phyloP scores from a whole-genome alignment of 2,329 filamentous ascomycete genomes.

The Colletotrichum graminicola region DNA sequence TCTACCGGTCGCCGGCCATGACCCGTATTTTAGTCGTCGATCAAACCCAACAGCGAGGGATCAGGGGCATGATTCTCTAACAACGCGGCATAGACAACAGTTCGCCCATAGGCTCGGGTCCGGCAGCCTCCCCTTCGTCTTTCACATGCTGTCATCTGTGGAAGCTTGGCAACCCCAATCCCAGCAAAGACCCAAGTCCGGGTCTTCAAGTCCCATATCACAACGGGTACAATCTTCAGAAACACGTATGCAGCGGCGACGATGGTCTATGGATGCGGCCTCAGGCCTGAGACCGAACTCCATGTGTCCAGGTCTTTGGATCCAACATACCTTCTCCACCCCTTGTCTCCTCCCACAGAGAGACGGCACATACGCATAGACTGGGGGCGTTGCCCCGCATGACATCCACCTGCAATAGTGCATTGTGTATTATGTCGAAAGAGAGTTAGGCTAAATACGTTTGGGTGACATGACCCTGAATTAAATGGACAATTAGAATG shows the following conservation, averaged over 20 bases:
- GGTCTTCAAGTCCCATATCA: not conserved
- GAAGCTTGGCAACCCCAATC: slow-evolving; percentile 9
- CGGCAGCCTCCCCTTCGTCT: not conserved
- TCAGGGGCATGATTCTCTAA: slow-evolving; percentile 11
- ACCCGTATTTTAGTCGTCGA: slow-evolving; percentile 4
- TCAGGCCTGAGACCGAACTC: slow-evolving; percentile 24
- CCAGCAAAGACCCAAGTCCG: not conserved
- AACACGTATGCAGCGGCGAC: not conserved
- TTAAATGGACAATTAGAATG: not conserved
- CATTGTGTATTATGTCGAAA: not conserved
- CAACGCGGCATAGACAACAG: slow-evolving; percentile 6
- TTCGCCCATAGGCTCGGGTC: slow-evolving; percentile 15
- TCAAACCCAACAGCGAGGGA: slow-evolving; percentile 24
- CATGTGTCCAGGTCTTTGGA: slow-evolving; percentile 6
- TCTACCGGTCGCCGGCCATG: not conserved
- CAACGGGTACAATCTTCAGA: not conserved
- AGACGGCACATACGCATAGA: not conserved
- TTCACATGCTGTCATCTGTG: slow-evolving; percentile 7
- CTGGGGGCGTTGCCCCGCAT: not conserved
- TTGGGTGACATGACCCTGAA: not conserved
- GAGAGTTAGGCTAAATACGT: not conserved
- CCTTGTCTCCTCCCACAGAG: not conserved
- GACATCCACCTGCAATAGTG: not conserved
- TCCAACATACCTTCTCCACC: not conserved
- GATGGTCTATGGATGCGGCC: slow-evolving; percentile 24